Evolutionary conservation across 306 rosid genomes (phyloP), one percentile per base, ranked within the genome.

Genomic region (Cyamopsis tetragonoloba): DNA sequence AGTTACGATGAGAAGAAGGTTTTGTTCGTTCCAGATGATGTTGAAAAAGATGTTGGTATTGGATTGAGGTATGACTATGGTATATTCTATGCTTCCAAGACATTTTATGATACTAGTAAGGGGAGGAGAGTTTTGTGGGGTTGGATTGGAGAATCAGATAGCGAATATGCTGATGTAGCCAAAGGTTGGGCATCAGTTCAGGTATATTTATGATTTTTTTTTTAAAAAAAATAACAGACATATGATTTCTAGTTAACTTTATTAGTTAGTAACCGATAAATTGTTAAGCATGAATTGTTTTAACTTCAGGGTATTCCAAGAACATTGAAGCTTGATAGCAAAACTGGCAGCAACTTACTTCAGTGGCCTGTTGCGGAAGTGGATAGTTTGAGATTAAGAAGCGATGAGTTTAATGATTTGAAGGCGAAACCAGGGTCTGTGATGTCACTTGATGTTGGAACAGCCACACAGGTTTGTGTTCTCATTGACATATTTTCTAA

Each of bases 131-230:
- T 93, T 4, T 80, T 93, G 85, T 93, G 98, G 98, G 96, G 98
- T 60, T 93, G 98, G 98, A 88, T 93, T 66, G 83, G 86, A 7
- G 98, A 93, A 57, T 83, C 96, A 1, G 98, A 93, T 7, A 93
- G 95, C 15, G 98, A 93, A 76, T 63, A 17, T 73, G 87, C 96
- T 27, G 98, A 93, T 73, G 69, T 89, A 3, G 31, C 85, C 64
- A 93, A 93, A 71, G 93, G 97, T 13, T 93, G 98, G 98, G 96
- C 98, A 1, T 93, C 96, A 5, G 72, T 93, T 75, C 98, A 93
- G 89, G 98, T 92, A 83, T 2, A 30, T 22, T 11, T 10, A n/a
- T n/a, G n/a, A n/a, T n/a, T n/a, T n/a, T n/a, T n/a, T n/a, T n/a
- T n/a, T n/a, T n/a, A n/a, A n/a, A n/a, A n/a, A n/a, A n/a, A n/a